Evolutionary conservation across 2,329 filamentous ascomycete genomes (phyloP).

Genomic region (Pseudogymnoascus sp.): DNA sequence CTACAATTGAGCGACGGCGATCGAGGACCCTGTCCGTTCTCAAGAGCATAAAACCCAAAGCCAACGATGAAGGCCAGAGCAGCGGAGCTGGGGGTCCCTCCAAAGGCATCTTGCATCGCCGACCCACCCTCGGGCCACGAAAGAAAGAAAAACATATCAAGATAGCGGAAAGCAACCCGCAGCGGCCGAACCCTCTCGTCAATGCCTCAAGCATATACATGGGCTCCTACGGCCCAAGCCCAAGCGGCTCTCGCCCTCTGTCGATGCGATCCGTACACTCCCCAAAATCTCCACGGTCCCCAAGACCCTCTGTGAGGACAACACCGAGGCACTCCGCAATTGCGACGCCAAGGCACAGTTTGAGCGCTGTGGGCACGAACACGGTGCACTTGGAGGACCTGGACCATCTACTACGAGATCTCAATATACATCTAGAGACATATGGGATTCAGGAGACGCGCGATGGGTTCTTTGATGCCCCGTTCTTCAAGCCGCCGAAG

Average conservation of each 20-base stretch:
- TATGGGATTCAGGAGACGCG: constrained; percentile 35
- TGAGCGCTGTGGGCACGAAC: neutral
- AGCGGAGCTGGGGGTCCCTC: constrained; percentile 2
- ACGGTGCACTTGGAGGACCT: constrained; percentile 14
- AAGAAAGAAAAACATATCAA: constrained; percentile 21
- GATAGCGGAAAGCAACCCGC: constrained; percentile 16
- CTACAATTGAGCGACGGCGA: neutral
- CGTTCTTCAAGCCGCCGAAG: constrained; percentile 34
- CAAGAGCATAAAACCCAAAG: neutral
- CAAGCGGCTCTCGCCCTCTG: constrained; percentile 21
- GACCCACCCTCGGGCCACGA: constrained; percentile 9
- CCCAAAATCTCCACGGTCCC: constrained; percentile 10
- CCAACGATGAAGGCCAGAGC: neutral
- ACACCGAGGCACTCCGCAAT: neutral
- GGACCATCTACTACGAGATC: constrained; percentile 25
- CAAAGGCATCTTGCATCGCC: constrained; percentile 16
- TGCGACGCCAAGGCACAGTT: neutral
- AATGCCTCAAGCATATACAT: constrained; percentile 25
- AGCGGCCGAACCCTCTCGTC: constrained; percentile 15
- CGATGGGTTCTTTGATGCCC: constrained; percentile 37
- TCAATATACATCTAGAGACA: constrained; percentile 32
- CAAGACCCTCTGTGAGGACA: neutral
- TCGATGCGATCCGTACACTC: constrained; percentile 13
- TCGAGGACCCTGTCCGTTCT: neutral
- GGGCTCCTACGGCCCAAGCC: constrained; percentile 25